phyloP scores from a whole-genome alignment of 371 early-diverging fungal species.

The Mortierella sp. region DNA sequence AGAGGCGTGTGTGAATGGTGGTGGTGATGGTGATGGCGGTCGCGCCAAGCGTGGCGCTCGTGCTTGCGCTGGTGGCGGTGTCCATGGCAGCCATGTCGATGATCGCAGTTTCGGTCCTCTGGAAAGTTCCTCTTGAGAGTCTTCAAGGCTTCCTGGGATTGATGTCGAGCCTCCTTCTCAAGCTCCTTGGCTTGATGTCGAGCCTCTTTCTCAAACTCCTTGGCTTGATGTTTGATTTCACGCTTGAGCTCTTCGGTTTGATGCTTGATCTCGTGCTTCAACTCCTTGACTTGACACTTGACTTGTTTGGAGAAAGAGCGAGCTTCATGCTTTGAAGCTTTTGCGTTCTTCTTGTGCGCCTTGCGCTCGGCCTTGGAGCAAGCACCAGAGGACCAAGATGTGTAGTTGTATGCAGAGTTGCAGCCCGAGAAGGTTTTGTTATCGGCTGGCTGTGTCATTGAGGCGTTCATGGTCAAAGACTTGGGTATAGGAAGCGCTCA shows the following conservation, averaged over 20 bases:
- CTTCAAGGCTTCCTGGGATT: slow-evolving; percentile 4
- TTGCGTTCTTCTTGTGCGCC: slow-evolving; percentile 5
- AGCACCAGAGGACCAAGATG: not conserved
- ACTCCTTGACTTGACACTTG: slow-evolving; percentile 8
- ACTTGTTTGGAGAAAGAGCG: slow-evolving; percentile 2
- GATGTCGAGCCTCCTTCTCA: not conserved
- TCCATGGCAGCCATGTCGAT: not conserved
- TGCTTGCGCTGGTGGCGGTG: slow-evolving; percentile 6
- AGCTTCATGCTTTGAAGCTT: not conserved
- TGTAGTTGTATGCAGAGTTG: not conserved
- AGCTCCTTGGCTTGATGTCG: slow-evolving; percentile 6
- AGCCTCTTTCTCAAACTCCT: slow-evolving; percentile 1
- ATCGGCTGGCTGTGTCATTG: no score
- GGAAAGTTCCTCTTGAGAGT: not conserved
- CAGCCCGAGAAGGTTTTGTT: not conserved
- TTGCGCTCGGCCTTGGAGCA: slow-evolving; percentile 10
- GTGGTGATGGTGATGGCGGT: not conserved
- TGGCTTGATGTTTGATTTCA: slow-evolving; percentile 9
- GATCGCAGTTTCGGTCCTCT: not conserved
- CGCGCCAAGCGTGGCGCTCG: not conserved
- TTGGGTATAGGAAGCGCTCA: no score
- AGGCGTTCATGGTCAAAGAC: no score
- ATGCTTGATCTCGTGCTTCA: slow-evolving; percentile 19
- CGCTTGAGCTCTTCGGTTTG: slow-evolving; percentile 14
- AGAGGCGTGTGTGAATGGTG: not conserved